Evolutionary conservation across 352 stramenopile species (phyloP).

Genomic region (Pythium pyrilobum): DNA sequence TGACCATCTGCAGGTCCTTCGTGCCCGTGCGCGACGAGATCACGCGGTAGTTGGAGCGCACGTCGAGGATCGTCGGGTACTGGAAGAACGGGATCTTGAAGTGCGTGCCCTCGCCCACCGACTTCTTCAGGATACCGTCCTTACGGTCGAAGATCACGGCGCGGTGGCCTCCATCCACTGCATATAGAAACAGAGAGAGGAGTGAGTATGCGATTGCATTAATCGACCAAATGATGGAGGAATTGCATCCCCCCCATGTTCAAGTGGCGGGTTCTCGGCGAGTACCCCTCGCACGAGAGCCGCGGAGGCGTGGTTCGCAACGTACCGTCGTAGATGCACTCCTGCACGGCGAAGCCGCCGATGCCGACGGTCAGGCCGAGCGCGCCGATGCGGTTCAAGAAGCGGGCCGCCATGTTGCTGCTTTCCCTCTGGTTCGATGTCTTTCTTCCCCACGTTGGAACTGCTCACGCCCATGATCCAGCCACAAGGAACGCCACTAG

Average conservation of each 20-base stretch:
- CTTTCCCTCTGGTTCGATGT: not conserved
- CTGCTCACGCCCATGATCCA: not conserved
- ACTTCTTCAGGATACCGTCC: constrained; percentile 94
- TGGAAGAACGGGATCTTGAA: constrained; percentile 99
- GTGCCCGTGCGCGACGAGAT: constrained; percentile 97
- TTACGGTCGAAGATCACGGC: constrained; percentile 99
- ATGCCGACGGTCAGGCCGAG: constrained; percentile 56
- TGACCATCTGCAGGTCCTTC: constrained; percentile 99
- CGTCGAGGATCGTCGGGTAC: constrained; percentile 98
- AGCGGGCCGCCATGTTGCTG: constrained; percentile 55
- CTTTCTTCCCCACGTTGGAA: constrained; percentile 17
- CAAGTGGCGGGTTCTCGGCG: not conserved
- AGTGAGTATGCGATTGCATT: not conserved
- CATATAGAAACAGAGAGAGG: not conserved
- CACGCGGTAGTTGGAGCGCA: constrained; percentile 96
- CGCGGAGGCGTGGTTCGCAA: not conserved
- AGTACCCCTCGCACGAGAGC: not conserved
- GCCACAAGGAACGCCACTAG: not conserved
- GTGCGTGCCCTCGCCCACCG: constrained; percentile 97
- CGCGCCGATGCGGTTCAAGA: constrained; percentile 67
- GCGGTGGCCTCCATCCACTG: constrained; percentile 97
- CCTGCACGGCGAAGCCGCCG: constrained; percentile 59
- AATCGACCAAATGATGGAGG: not conserved
- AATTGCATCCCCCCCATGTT: not conserved
- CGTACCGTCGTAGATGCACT: constrained; percentile 85